phyloP scores from a whole-genome alignment of 768 basidiomycete species.

The Mycena albidolilacea region DNA sequence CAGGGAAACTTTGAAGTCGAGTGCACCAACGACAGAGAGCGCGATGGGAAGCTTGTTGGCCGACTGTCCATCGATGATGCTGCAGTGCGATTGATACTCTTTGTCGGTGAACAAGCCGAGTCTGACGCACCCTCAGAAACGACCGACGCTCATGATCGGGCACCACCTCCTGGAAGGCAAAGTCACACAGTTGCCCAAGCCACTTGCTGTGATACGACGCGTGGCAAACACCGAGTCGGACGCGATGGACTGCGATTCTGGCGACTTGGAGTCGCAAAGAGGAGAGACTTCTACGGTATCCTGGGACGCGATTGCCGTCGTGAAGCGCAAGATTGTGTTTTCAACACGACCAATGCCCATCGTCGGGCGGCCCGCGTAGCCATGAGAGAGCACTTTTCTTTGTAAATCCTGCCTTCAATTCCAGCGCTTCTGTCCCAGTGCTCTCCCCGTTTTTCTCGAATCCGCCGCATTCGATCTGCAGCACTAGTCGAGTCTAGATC shows the following conservation, averaged over 20 bases:
- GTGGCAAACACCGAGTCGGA: conserved; percentile 43
- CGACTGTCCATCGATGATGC: conserved; percentile 74
- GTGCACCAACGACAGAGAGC: conserved; percentile 62
- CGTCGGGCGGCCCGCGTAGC: conserved; percentile 1
- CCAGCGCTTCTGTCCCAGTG: no score
- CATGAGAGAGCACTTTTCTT: background rate
- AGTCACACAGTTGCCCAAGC: conserved; percentile 81
- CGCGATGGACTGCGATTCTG: conserved; percentile 24
- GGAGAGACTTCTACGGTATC: conserved; percentile 41
- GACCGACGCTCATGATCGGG: conserved; percentile 86
- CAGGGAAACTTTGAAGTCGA: conserved; percentile 89
- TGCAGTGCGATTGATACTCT: conserved; percentile 58
- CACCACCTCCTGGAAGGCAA: conserved; percentile 94
- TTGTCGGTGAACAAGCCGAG: background rate
- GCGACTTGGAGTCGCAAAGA: background rate
- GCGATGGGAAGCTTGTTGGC: conserved; percentile 84
- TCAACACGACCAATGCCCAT: conserved; percentile 10
- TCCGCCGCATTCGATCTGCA: no score
- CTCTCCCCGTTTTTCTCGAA: no score
- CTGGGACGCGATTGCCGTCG: conserved; percentile 6
- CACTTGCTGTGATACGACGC: conserved; percentile 82
- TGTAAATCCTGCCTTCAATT: no score
- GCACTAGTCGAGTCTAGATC: no score
- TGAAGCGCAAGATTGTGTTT: conserved; percentile 5
- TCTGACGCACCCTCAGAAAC: conserved; percentile 63